Percentiles rank a stretch among this genome's conserved stretches.
These are phyloP conservation scores for Blastomyces parvus DNA, from an alignment of 2,329 filamentous ascomycete genomes.

Conservation along the genomic window DNA sequence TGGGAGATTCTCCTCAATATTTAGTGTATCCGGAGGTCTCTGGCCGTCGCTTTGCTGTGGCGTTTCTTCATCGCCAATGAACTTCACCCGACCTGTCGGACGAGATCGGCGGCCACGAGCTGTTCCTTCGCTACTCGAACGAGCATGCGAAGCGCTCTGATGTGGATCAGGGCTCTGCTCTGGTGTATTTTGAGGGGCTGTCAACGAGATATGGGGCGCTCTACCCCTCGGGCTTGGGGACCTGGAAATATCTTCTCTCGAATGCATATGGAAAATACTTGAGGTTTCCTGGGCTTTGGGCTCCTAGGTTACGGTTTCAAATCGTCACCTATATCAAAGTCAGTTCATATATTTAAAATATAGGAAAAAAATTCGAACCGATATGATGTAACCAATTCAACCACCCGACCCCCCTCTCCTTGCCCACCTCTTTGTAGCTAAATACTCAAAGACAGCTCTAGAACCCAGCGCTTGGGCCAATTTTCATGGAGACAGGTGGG, in stretches of 20 bases:
- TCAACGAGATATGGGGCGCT: neutral
- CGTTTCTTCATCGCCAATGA: slow-evolving; percentile 6
- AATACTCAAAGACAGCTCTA: neutral
- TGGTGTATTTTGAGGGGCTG: neutral
- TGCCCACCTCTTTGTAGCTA: neutral
- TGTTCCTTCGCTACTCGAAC: slow-evolving; percentile 24
- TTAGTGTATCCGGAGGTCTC: neutral
- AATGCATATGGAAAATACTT: neutral
- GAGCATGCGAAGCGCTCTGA: neutral
- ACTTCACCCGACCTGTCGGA: slow-evolving; percentile 7
- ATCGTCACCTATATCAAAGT: neutral
- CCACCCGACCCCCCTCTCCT: too few relatives aligned
- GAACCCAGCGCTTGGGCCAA: neutral
- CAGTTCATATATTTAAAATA: neutral
- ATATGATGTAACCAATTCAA: neutral
- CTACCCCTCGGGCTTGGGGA: neutral
- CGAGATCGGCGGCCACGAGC: neutral
- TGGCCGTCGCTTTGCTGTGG: slow-evolving; percentile 6
- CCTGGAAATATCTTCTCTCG: neutral
- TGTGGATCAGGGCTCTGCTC: neutral
- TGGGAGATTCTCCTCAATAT: neutral
- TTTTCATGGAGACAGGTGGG: neutral
- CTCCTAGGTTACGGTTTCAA: neutral
- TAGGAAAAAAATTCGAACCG: neutral
- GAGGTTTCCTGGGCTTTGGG: neutral